Percentiles rank a stretch among this genome's conserved stretches.
These are phyloP conservation scores for Stagonosporopsis rhizophila DNA, from an alignment of 2,329 filamentous ascomycete genomes.

Conservation along the genomic window DNA sequence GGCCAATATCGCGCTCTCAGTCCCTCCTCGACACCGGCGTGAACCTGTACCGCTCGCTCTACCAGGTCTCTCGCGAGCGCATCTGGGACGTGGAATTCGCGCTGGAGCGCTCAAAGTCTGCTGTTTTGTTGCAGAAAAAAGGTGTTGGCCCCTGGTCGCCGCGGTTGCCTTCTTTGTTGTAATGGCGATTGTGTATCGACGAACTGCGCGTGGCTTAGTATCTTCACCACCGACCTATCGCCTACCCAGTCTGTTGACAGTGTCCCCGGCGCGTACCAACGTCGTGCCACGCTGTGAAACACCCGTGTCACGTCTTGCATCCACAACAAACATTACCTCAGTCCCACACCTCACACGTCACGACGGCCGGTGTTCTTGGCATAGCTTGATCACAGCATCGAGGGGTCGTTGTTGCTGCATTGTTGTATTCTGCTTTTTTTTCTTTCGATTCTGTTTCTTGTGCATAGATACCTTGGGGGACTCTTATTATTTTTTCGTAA, in stretches of 20 bases:
- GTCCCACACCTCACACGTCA: no score
- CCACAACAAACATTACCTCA: no score
- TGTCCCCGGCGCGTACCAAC: no score
- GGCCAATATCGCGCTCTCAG: constrained; percentile 3
- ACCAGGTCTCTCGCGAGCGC: constrained; percentile 1
- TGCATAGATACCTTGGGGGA: constrained; percentile 17
- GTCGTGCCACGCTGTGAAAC: constrained; percentile 12
- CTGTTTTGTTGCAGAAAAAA: not conserved
- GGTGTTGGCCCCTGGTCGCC: not conserved
- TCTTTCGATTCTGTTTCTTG: not conserved
- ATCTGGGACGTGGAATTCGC: constrained; percentile 14
- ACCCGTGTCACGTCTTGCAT: not conserved
- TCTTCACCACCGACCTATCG: no score
- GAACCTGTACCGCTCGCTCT: not conserved
- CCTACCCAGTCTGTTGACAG: no score
- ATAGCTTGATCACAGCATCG: no score
- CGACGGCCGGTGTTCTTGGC: no score
- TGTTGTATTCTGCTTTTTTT: no score
- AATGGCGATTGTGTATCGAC: not conserved
- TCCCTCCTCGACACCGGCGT: not conserved
- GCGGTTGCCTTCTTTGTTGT: not conserved
- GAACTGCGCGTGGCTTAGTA: not conserved
- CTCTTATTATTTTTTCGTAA: no score
- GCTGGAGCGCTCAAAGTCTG: constrained; percentile 1
- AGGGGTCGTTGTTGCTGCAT: no score